Percentiles rank a stretch among this genome's conserved stretches.
phyloP scores from a whole-genome alignment of 805 yeast species.

The Yarrowia sp. region DNA sequence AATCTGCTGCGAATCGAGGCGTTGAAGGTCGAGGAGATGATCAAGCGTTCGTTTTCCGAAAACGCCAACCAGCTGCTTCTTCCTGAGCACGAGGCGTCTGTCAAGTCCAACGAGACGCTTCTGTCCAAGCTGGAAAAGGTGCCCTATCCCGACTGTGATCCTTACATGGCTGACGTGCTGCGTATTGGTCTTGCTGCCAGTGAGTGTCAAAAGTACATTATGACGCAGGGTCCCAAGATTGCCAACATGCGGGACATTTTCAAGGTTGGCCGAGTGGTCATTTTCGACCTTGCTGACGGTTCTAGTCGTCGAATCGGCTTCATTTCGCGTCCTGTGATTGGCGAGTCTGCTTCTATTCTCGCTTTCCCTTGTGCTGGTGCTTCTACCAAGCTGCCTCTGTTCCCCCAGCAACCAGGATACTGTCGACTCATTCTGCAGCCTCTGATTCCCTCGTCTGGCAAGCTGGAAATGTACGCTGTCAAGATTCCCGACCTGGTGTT shows the following conservation, averaged over 20 bases:
- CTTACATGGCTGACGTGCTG: neutral
- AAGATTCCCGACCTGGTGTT: conserved; percentile 1
- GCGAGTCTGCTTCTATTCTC: neutral
- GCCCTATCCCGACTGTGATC: conserved; percentile 6
- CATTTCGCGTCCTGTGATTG: conserved; percentile 7
- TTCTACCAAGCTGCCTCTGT: neutral
- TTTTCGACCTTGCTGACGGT: conserved; percentile 36
- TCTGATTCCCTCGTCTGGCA: conserved; percentile 1
- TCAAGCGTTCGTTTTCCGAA: conserved; percentile 91
- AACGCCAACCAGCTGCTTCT: conserved; percentile 78
- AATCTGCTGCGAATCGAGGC: conserved; percentile 92
- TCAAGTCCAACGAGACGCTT: conserved; percentile 51
- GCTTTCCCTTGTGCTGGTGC: conserved; percentile 5
- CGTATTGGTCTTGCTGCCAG: neutral
- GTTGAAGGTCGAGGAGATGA: conserved; percentile 93
- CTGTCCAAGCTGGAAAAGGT: conserved; percentile 40
- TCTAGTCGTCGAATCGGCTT: conserved; percentile 2
- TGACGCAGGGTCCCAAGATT: conserved; percentile 1
- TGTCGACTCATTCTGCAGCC: neutral
- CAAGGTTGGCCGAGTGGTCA: conserved; percentile 45
- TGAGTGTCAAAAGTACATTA: neutral
- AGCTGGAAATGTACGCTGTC: conserved; percentile 5
- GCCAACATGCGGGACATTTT: conserved; percentile 34
- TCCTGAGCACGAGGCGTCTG: conserved; percentile 77
- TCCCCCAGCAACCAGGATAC: neutral